Evolutionary conservation across 108 stramenopile species (phyloP), one percentile per base, ranked within the genome.

Genomic region (Cyclostephanos invisitatus): DNA sequence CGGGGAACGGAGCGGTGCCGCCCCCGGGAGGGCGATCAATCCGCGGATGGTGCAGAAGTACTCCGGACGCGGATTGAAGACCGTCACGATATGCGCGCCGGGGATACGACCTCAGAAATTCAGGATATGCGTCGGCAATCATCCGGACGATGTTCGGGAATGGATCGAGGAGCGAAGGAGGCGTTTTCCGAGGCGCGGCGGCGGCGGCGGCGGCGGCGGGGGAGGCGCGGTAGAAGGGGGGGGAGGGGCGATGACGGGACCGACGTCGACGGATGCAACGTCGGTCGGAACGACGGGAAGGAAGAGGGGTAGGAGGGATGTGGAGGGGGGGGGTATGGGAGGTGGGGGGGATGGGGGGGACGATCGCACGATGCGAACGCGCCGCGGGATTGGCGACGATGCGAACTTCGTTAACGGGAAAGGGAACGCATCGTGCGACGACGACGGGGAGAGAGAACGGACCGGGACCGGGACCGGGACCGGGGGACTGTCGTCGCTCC

Each of bases 81-180:
- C 84, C 12, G 81, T 95, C 46, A 87, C 89, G 9, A 80, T 95
- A 2, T 82, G 87, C 15, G 77, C 88, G 32, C 94, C 91, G 17
- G 91, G 91, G 22, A 88, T 90, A 64, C 86, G 81, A 5, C 74
- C 84, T 0, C 91, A 89, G 69, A 75, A 80, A 74, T 95, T 91
- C 71, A 82, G 82, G 48, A 90, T 95, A 47, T 95, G 94, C 72
- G 94, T 95, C 9, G 94, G 94, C 1, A 86, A 95, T 78, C 87
- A 89, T 62, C 94, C 94, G 9, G 90, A 95, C 50, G 94, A 95
- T 80, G 79, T 95, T 9, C 58, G 85, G 69, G 63, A 81, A 50
- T 95, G 94, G 94, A 95, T 95, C 65, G 89, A 72, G 18, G 94
- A 92, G 56, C 81, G 91, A 25, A 87, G 81, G 56, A 87, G 84